These are phyloP conservation scores for Candida manassasensis DNA, from an alignment of 805 yeast genomes.

Conservation along the genomic window DNA sequence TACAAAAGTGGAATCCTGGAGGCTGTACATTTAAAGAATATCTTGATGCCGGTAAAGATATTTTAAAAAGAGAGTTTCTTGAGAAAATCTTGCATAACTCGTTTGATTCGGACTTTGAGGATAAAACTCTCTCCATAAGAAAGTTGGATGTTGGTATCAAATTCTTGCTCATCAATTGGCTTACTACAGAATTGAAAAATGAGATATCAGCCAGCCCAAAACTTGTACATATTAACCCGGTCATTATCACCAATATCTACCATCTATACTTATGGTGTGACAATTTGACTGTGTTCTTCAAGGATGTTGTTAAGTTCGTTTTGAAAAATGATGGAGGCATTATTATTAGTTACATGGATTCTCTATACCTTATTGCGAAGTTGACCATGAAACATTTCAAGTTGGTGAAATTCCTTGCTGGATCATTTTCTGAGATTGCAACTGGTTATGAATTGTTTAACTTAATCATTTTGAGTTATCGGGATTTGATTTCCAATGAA, in stretches of 20 bases:
- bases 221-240: conserved; percentile 31
- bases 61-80: conserved; percentile 27
- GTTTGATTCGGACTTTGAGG: conserved; percentile 11
- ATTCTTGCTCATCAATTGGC: conserved; percentile 45
- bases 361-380: conserved; percentile 30
- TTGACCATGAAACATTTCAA: conserved; percentile 29
- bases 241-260: conserved; percentile 27
- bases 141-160: conserved; percentile 38
- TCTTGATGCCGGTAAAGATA: conserved; percentile 36
- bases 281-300: conserved; percentile 38
- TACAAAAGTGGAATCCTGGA: conserved; percentile 43
- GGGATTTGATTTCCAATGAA: conserved; percentile 31
- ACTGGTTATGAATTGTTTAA: conserved; percentile 34
- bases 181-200: conserved; percentile 38
- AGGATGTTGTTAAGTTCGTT: conserved; percentile 26
- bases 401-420: conserved; percentile 31
- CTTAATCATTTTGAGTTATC: conserved; percentile 27
- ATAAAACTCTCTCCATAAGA: conserved; percentile 11
- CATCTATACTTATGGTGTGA: conserved; percentile 34
- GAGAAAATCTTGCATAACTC: conserved; percentile 24
- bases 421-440: conserved; percentile 21
- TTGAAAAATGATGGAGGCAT: conserved; percentile 37
- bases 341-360: conserved; percentile 39
- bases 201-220: conserved; percentile 29
- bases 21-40: conserved; percentile 26